A percentile compares a stretch with the other conserved stretches of the same genome.
phyloP scores from a whole-genome alignment of 2,329 filamentous ascomycete genomes.

The Verticillium zaregamsianum region DNA sequence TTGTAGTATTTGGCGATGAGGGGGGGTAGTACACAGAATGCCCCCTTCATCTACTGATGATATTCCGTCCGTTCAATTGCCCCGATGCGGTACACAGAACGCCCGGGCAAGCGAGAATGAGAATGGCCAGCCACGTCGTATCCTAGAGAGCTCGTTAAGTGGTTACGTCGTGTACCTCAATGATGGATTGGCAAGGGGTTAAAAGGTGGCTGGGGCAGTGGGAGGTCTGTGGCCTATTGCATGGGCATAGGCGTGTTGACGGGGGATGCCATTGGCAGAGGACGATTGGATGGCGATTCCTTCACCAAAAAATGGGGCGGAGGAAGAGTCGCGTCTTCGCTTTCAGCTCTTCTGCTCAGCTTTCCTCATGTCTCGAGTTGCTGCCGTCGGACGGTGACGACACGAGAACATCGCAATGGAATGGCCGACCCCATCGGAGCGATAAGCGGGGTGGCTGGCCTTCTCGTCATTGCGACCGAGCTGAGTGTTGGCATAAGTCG shows the following conservation, averaged over 20 bases:
- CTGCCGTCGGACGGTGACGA: neutral
- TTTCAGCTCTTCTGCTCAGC: neutral
- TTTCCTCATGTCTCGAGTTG: neutral
- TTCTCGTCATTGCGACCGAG: conserved; percentile 1
- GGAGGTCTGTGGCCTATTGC: neutral
- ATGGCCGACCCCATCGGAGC: conserved; percentile 4
- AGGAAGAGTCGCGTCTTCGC: neutral
- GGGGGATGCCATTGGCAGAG: neutral
- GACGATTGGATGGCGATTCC: neutral
- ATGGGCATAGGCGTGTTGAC: neutral
- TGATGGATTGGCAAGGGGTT: neutral
- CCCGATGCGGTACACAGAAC: too few species aligned
- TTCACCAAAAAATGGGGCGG: neutral
- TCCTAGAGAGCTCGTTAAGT: too few species aligned
- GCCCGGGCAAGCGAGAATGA: too few species aligned
- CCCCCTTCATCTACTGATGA: too few species aligned
- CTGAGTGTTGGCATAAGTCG: conserved; percentile 1
- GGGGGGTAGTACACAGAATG: too few species aligned
- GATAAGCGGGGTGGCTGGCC: conserved; percentile 4
- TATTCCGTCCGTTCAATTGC: too few species aligned
- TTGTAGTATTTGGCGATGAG: too few species aligned
- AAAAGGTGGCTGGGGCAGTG: neutral
- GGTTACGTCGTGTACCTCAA: too few species aligned
- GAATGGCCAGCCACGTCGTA: too few species aligned
- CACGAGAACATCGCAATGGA: neutral